Evolutionary conservation across 1,284 basidiomycete species (phyloP), one percentile per base, ranked within the genome.

Genomic region (Ustilago trichophora): DNA sequence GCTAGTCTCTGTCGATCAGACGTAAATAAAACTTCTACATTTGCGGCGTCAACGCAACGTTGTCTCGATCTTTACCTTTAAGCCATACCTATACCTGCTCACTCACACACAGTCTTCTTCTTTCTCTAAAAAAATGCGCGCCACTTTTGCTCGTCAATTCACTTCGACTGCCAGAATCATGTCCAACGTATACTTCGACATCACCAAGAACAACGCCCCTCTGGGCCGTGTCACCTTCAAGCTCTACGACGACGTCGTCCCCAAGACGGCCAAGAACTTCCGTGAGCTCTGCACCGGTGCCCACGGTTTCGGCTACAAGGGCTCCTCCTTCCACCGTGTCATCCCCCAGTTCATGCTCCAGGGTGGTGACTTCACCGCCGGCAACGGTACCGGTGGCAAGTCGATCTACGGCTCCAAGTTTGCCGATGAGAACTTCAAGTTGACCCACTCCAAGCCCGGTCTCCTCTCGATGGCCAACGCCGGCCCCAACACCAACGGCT

Each of bases 301-400:
- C 76, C 88, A 87, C 75, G 91, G 90, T 83, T 87, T 85, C 67
- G 88, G 88, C 16, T 90, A 89, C 85, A 85, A 88, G 83, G 88
- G 88, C 56, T 88, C 87, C 41, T 84, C 83, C 60, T 89, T 89
- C 86, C 88, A 70, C 74, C 74, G 76, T 38, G 76, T 80, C 72
- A 89, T 89, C 83, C 87, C 87, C 83, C 83, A 87, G 81, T 89
- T 89, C 83, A 89, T 89, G 51, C 74, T 75, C 11, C 72, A 74
- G 62, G 75, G 73, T 45, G 80, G 80, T 69, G 80, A 82, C 75
- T 81, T 80, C 73, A 80, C 77, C 42, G 58, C 49, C 18, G 77
- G 77, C 43, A 76, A 81, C 64, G 80, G 80, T 38, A 76, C 74
- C 36, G 80, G 80, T 48, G 80, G 80, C 35, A 62, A 73, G 50